A percentile compares a stretch with the other conserved stretches of the same genome.
These are phyloP conservation scores for Rhodamnia rubescens DNA, from an alignment of 345 rosid species.

Conservation along the genomic window DNA sequence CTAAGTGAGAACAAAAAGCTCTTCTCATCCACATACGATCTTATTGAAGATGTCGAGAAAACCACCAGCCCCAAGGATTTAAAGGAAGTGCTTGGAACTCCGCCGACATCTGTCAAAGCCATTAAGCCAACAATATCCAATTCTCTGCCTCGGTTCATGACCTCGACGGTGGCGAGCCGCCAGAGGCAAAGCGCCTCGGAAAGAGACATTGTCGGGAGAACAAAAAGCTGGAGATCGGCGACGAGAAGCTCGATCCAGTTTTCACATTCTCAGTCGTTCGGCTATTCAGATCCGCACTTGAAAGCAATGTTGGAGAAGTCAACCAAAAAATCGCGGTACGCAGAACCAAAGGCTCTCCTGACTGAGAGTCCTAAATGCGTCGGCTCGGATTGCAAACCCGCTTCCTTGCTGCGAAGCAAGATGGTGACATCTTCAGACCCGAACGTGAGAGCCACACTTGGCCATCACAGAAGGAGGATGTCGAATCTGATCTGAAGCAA, in stretches of 20 bases:
- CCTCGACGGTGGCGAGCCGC: conserved; percentile 80
- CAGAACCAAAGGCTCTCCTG: conserved; percentile 13
- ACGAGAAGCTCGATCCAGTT: conserved; percentile 35
- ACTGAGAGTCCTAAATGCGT: conserved; percentile 30
- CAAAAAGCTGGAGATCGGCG: conserved; percentile 25
- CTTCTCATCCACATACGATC: conserved; percentile 15
- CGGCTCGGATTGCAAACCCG: conserved; percentile 16
- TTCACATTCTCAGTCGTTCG: conserved; percentile 48
- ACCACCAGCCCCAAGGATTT: conserved; percentile 10
- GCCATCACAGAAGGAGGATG: conserved; percentile 63
- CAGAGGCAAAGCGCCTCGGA: conserved; percentile 56
- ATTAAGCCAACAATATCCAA: conserved; percentile 12
- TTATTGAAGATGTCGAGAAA: conserved; percentile 19
- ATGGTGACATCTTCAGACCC: conserved; percentile 60
- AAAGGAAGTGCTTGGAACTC: conserved; percentile 18
- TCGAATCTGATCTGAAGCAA: conserved; percentile 33
- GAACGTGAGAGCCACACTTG: conserved; percentile 38
- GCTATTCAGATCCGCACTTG: conserved; percentile 46
- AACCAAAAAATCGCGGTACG: conserved; percentile 26
- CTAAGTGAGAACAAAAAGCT: conserved; percentile 49
- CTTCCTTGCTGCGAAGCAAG: conserved; percentile 35
- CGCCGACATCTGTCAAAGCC: conserved; percentile 17
- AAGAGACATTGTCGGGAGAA: conserved; percentile 25
- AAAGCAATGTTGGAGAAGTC: conserved; percentile 33
- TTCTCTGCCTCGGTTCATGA: conserved; percentile 67